A percentile compares a stretch with the other conserved stretches of the same genome.
Evolutionary conservation across 176 grass and related monocot genomes (phyloP).

Genomic region (Urochloa ruziziensis): DNA sequence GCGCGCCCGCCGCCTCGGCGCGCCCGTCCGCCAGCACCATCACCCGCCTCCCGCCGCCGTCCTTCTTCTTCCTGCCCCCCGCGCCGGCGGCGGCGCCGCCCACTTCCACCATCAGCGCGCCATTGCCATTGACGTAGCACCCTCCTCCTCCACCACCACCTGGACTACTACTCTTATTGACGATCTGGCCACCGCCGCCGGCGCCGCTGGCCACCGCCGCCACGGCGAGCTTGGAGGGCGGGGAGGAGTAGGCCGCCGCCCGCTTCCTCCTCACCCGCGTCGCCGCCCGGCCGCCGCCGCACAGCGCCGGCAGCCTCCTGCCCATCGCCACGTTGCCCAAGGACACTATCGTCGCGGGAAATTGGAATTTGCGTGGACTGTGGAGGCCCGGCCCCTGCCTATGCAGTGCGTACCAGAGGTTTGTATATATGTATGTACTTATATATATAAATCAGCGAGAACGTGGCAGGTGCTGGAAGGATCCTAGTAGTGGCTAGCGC

Average conservation of each 20-base stretch:
- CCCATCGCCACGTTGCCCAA: constrained; percentile 1
- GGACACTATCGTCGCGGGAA: too few relatives aligned
- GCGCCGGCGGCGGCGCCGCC: background rate
- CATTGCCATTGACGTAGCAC: background rate
- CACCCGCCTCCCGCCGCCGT: constrained; percentile 13
- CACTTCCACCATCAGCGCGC: background rate
- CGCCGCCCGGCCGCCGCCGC: background rate
- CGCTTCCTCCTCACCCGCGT: constrained; percentile 34
- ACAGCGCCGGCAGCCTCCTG: constrained; percentile 36
- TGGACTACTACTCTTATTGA: background rate
- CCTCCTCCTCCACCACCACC: background rate
- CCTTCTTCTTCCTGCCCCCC: background rate
- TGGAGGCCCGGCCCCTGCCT: too few relatives aligned
- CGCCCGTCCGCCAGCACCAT: constrained; percentile 41
- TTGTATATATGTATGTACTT: too few relatives aligned
- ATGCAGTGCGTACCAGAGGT: too few relatives aligned
- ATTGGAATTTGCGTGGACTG: too few relatives aligned
- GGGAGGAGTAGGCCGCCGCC: background rate
- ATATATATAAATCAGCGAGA: too few relatives aligned
- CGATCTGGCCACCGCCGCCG: background rate
- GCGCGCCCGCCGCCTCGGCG: constrained; percentile 44
- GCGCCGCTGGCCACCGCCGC: background rate
- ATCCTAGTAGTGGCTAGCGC: background rate
- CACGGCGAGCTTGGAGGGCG: background rate
- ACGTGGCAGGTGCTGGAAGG: background rate